phyloP scores from a whole-genome alignment of 73 alveolate species.

The Tetrahymena borealis region DNA sequence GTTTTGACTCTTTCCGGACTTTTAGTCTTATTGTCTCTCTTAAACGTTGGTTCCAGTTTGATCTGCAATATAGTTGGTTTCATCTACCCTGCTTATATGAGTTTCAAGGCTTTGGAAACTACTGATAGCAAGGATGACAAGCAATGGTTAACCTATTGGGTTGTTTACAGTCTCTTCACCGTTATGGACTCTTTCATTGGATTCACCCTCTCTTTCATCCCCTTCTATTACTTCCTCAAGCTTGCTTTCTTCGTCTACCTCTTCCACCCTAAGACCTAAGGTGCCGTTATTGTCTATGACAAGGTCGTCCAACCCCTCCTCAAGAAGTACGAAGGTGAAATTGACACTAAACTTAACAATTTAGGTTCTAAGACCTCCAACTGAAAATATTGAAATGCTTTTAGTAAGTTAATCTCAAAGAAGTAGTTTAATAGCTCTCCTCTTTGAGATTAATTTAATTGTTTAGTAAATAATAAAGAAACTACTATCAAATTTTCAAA shows the following conservation, averaged over 20 bases:
- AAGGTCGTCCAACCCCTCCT: slow-evolving; percentile 47
- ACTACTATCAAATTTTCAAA: neutral
- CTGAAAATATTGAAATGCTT: neutral
- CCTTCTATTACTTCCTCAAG: slow-evolving; percentile 79
- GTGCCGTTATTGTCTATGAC: slow-evolving; percentile 72
- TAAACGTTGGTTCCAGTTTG: slow-evolving; percentile 38
- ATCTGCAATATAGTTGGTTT: slow-evolving; percentile 67
- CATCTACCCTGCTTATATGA: slow-evolving; percentile 73
- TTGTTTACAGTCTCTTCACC: slow-evolving; percentile 66
- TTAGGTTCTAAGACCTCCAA: neutral
- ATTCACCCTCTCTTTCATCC: slow-evolving; percentile 65
- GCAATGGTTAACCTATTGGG: slow-evolving; percentile 94
- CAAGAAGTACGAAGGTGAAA: slow-evolving; percentile 47
- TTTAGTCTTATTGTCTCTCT: slow-evolving; percentile 7
- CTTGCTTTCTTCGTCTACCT: slow-evolving; percentile 78
- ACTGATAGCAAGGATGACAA: slow-evolving; percentile 72
- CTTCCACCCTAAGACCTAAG: slow-evolving; percentile 80
- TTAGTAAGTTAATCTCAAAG: neutral
- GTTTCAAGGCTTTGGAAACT: slow-evolving; percentile 69
- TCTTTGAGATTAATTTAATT: no score
- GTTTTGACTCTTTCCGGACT: neutral
- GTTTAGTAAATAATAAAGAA: neutral
- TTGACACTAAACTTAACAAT: slow-evolving; percentile 49
- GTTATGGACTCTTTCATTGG: slow-evolving; percentile 67
- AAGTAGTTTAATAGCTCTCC: no score